These are phyloP conservation scores for Penicillium sp. DNA, from an alignment of 2,329 filamentous ascomycete species.

Conservation along the genomic window DNA sequence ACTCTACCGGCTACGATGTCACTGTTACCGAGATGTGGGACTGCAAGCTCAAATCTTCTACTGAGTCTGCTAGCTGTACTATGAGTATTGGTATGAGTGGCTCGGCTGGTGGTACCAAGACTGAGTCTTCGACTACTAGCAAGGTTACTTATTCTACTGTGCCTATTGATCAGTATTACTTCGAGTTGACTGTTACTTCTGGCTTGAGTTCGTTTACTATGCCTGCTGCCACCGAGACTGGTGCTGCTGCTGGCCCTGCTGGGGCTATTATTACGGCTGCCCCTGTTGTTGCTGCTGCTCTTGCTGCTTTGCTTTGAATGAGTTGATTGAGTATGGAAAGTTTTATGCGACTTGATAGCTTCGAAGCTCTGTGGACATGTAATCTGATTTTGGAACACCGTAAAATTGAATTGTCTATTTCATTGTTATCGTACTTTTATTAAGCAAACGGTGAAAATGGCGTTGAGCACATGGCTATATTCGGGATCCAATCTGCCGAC, in stretches of 20 bases:
- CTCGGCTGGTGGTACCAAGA: not conserved
- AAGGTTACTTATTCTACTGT: conserved; percentile 1
- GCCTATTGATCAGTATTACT: conserved; percentile 4
- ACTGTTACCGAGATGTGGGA: conserved; percentile 19
- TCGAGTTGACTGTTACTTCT: conserved; percentile 19
- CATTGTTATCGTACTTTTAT: no score
- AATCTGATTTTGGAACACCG: no score
- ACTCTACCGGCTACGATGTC: conserved; percentile 7
- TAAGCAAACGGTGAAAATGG: no score
- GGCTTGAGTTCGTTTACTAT: conserved; percentile 20
- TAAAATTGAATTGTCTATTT: no score
- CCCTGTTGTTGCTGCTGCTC: conserved; percentile 23
- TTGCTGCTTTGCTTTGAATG: conserved; percentile 9
- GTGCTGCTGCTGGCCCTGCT: conserved; percentile 12
- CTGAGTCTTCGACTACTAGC: conserved; percentile 1
- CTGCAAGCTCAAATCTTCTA: conserved; percentile 17
- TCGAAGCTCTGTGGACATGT: no score
- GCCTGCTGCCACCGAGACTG: conserved; percentile 11
- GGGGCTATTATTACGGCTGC: conserved; percentile 23
- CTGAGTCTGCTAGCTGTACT: conserved; percentile 19
- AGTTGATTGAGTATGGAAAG: not conserved
- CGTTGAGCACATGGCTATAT: no score
- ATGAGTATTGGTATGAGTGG: conserved; percentile 16
- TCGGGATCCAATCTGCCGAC: no score
- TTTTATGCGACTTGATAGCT: no score